Percentiles rank a stretch among this genome's conserved stretches.
Evolutionary conservation across 2,329 filamentous ascomycete species (phyloP).

Genomic region (Ophiostoma ips): DNA sequence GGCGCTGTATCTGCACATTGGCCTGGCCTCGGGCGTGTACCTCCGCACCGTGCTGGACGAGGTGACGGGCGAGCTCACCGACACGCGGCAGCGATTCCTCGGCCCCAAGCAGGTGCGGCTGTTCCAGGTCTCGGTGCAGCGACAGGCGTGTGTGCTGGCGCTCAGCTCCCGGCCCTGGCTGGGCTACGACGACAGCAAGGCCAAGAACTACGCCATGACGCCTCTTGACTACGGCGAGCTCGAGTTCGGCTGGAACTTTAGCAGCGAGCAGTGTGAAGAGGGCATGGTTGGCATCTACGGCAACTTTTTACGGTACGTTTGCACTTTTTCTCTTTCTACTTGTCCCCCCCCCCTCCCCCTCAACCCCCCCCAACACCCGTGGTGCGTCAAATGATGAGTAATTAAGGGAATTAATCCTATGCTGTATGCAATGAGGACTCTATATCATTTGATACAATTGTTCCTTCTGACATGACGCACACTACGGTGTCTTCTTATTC

Average conservation of each 20-base stretch:
- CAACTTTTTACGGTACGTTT: slow-evolving; percentile 64
- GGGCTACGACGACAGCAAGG: slow-evolving; percentile 79
- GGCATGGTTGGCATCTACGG: slow-evolving; percentile 90
- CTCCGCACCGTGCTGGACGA: slow-evolving; percentile 90
- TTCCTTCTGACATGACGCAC: slow-evolving; percentile 69
- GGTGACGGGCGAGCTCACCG: slow-evolving; percentile 85
- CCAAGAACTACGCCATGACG: slow-evolving; percentile 79
- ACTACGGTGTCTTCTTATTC: slow-evolving; percentile 7
- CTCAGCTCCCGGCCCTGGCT: slow-evolving; percentile 93
- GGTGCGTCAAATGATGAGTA: slow-evolving; percentile 40
- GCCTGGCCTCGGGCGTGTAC: slow-evolving; percentile 89
- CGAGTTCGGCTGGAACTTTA: slow-evolving; percentile 94
- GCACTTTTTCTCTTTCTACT: slow-evolving; percentile 18
- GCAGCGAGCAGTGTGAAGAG: slow-evolving; percentile 83
- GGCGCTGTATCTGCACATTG: slow-evolving; percentile 90
- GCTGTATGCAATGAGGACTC: slow-evolving; percentile 38
- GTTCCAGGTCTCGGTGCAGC: slow-evolving; percentile 80
- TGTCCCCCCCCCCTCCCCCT: slow-evolving; percentile 14
- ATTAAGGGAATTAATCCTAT: slow-evolving; percentile 37
- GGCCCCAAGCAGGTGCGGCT: slow-evolving; percentile 82
- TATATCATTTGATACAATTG: slow-evolving; percentile 62
- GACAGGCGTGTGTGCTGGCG: slow-evolving; percentile 72
- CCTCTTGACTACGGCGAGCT: slow-evolving; percentile 78
- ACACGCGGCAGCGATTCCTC: slow-evolving; percentile 87
- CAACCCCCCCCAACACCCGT: not conserved